phyloP scores from a whole-genome alignment of 139 green algal genomes.

The Mesostigma viride region DNA sequence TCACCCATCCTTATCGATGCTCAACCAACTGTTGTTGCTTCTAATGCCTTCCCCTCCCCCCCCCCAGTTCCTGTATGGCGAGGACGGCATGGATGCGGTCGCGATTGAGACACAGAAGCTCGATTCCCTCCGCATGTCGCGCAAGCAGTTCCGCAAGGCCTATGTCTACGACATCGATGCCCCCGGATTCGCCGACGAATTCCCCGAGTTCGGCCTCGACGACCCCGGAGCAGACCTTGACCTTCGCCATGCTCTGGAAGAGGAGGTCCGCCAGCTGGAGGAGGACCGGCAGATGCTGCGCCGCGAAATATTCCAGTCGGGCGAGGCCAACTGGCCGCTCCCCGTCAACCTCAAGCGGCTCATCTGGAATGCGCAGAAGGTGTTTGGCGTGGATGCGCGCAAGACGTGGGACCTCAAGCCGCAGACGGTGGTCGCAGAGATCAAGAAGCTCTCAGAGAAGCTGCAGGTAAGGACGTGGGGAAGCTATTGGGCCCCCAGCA shows the following conservation, averaged over 20 bases:
- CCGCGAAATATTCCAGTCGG: conserved; percentile 59
- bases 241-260: conserved; percentile 11
- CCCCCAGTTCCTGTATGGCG: conserved; percentile 96
- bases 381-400: conserved; percentile 38
- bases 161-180: conserved; percentile 51
- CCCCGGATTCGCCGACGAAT: conserved; percentile 42
- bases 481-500: background rate
- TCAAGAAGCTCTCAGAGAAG: conserved; percentile 8
- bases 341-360: conserved; percentile 85
- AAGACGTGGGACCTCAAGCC: background rate
- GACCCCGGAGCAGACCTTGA: conserved; percentile 23
- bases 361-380: conserved; percentile 87
- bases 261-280: conserved; percentile 27
- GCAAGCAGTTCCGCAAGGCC: conserved; percentile 37
- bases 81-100: conserved; percentile 96
- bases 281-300: conserved; percentile 68
- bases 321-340: conserved; percentile 68
- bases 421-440: background rate
- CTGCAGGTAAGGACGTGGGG: background rate
- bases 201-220: conserved; percentile 44
- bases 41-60: no score
- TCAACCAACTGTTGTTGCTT: no score
- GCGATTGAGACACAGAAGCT: conserved; percentile 82
- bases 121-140: conserved; percentile 55
- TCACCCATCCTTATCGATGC: no score